Evolutionary conservation across 306 rosid genomes (phyloP).

Genomic region (Quercus parvula): DNA sequence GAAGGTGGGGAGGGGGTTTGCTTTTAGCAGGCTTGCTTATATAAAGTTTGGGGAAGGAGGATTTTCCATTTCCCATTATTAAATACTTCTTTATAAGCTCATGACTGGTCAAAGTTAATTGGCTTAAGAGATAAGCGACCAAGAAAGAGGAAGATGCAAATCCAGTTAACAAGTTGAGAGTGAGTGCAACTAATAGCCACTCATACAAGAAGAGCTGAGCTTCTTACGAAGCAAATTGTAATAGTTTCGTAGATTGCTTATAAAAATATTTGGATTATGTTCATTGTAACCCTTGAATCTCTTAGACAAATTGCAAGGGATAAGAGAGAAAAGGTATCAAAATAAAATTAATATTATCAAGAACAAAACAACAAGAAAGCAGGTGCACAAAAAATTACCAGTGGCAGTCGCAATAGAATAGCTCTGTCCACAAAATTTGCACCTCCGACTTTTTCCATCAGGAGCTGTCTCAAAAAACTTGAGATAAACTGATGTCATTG

Average conservation of each 20-base stretch:
- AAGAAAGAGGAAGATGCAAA: background rate
- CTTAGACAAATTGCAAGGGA: background rate
- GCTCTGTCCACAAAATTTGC: conserved; percentile 96
- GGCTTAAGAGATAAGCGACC: conserved; percentile 3
- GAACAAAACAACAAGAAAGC: background rate
- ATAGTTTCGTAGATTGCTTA: background rate
- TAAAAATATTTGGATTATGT: background rate
- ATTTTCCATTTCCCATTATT: background rate
- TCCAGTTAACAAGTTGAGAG: conserved; percentile 5
- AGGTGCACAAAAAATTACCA: conserved; percentile 41
- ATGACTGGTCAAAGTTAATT: background rate
- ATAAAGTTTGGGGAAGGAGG: too few relatives aligned
- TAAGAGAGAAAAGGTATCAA: background rate
- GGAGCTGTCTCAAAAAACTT: conserved; percentile 90
- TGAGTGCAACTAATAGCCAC: background rate
- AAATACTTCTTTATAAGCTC: background rate
- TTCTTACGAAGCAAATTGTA: background rate
- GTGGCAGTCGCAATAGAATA: conserved; percentile 94
- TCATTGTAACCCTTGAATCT: background rate
- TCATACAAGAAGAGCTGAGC: conserved; percentile 6
- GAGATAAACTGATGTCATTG: conserved; percentile 93
- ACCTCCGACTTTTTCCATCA: conserved; percentile 81
- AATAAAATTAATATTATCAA: background rate
- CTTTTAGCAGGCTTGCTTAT: too few relatives aligned
- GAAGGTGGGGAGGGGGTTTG: background rate